Conservation (phyloP, 257 asterid genomes). For the Solanum tarijense region DNA sequence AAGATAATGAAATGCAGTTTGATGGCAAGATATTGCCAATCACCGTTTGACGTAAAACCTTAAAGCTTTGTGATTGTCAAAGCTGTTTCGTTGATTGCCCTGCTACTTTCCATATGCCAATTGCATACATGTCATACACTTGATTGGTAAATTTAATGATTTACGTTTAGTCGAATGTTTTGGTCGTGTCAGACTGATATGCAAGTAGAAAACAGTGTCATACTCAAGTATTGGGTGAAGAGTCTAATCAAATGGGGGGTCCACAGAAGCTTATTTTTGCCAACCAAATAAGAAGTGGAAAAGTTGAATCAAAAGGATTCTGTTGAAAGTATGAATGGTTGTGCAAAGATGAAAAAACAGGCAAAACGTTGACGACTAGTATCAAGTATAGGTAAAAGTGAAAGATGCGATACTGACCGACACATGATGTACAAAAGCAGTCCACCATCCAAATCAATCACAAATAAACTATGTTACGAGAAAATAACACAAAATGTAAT, state of each 20-base stretch:
- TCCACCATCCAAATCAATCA: background rate
- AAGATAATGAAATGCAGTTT: background rate
- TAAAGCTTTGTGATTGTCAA: background rate
- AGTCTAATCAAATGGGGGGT: background rate
- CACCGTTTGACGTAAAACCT: background rate
- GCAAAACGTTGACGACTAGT: background rate
- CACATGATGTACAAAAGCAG: background rate
- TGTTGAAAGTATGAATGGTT: background rate
- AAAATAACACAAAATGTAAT: background rate
- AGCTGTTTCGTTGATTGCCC: background rate
- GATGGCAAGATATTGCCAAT: background rate
- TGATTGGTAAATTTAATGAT: background rate
- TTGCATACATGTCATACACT: background rate
- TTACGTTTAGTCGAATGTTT: background rate
- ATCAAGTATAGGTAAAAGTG: no score
- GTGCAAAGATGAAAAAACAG: background rate
- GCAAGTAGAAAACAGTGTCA: background rate
- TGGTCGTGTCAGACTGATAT: background rate
- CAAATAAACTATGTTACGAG: background rate
- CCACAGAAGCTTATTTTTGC: background rate
- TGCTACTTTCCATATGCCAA: background rate
- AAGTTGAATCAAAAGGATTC: background rate
- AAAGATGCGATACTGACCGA: background rate
- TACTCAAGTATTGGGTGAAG: background rate
- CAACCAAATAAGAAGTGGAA: background rate